Base-by-base conservation (phyloP, 2,329 filamentous ascomycete species). In the Karstenula rhodostoma region DNA sequence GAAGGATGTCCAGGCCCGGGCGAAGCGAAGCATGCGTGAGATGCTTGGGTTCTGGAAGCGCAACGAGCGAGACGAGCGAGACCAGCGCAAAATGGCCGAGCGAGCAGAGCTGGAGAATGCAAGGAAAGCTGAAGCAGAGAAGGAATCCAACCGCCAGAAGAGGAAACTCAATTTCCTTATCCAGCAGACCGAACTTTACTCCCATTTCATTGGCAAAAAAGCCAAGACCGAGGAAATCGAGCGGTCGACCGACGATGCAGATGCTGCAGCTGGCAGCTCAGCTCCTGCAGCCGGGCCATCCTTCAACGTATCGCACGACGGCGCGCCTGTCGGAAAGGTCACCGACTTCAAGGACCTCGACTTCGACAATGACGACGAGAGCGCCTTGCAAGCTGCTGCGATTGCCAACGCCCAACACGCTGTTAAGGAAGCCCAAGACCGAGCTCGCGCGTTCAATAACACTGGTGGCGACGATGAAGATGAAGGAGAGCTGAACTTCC, bases 41-140 rank as follows among this genome's bases (percentile, higher is more conserved):
- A 99, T 99, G 95, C 95, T 97, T 87, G 89, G 92, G 59, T 99
- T 98, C 85, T 99, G 95, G 95, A 98, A 98, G 81, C 90, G 94
- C 59, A 99, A 99, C 77, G 95, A 99, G 79, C 91, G 94, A 56
- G 95, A 99, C 76, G 95, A 99, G 77, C 92, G 95, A 62, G 95
- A 99, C 77, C 84, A 96, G 66, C 90, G 95, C 68, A 96, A 97
- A 82, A 89, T 94, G 55, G 95, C 95, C 5, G 95, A 99, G 83
- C 92, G 90, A 77, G 93, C 97, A 77, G 95, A 98, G 81, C 87
- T 99, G 50, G 95, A 99, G 77, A 96, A 95, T 73, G 95, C 95
- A 19, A 94, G 95, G 80, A 96, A 94, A 80, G 94, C 94, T 61
- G 95, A 99, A 82, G 95, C 95, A 5, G 95, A 98, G 71, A 93